Evolutionary conservation across 768 basidiomycete species (phyloP).

Genomic region (Rhodotorula paludigena): DNA sequence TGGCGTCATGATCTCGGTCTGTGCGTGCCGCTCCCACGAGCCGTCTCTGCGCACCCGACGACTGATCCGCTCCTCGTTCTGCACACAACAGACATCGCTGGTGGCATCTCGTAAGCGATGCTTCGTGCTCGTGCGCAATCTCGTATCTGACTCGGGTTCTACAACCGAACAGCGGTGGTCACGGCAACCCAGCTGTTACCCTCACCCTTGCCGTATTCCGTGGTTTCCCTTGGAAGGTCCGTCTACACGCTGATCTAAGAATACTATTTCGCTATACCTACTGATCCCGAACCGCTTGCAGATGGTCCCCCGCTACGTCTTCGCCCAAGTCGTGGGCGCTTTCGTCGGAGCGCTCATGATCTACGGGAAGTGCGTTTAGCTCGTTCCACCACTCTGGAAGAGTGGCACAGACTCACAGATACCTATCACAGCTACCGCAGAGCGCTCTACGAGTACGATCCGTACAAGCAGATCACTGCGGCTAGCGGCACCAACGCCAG

Average conservation of each 20-base stretch:
- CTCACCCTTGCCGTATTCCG: constrained; percentile 27
- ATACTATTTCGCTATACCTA: too few relatives aligned
- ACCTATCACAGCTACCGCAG: constrained; percentile 1
- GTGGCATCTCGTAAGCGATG: constrained; percentile 25
- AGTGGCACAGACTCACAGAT: not conserved
- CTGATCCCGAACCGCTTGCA: not conserved
- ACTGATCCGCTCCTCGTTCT: too few relatives aligned
- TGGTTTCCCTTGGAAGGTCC: constrained; percentile 36
- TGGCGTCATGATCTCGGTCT: constrained; percentile 25
- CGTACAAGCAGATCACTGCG: constrained; percentile 18
- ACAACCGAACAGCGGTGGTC: constrained; percentile 16
- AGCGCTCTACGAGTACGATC: constrained; percentile 28
- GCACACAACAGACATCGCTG: constrained; percentile 34
- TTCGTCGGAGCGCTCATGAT: constrained; percentile 31
- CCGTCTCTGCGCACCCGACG: not conserved
- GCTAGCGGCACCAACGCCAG: constrained; percentile 7
- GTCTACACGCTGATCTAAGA: not conserved
- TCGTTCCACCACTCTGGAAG: not conserved
- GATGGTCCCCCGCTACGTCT: constrained; percentile 34
- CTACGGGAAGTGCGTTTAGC: constrained; percentile 24
- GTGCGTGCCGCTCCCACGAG: not conserved
- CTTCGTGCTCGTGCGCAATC: not conserved
- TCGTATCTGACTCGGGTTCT: not conserved
- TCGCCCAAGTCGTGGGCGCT: constrained; percentile 29
- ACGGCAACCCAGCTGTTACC: constrained; percentile 27